Evolutionary conservation across 2,329 filamentous ascomycete species (phyloP).

Genomic region (Colletotrichum kahawae): DNA sequence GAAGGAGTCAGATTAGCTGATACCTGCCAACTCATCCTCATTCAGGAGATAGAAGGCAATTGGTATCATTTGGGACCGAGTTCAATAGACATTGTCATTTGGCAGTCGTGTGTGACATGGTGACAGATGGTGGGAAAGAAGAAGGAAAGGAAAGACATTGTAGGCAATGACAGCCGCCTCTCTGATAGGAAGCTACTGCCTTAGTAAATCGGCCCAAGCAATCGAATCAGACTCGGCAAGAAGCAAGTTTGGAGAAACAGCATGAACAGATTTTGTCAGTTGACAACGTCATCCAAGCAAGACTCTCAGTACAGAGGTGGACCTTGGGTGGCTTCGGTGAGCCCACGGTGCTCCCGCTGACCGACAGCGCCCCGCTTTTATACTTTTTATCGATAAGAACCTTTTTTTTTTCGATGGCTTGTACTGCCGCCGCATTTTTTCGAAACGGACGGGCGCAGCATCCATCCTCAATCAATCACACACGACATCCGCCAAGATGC

Average conservation of each 20-base stretch:
- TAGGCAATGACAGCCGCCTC: not conserved
- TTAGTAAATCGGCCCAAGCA: not conserved
- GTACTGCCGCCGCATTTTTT: not conserved
- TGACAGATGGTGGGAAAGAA: not conserved
- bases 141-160: not conserved
- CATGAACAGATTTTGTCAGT: not conserved
- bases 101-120: not conserved
- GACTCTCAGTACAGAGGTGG: not conserved
- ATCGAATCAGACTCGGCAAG: not conserved
- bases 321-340: not conserved
- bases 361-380: not conserved
- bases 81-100: not conserved
- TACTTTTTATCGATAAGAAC: not conserved
- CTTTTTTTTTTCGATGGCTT: not conserved
- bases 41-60: not conserved
- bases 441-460: not conserved
- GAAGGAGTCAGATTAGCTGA: not conserved
- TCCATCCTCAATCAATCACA: not conserved
- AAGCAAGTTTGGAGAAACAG: not conserved
- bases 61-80: not conserved
- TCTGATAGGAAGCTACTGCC: not conserved
- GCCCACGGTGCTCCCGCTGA: not conserved
- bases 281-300: not conserved
- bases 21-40: not conserved
- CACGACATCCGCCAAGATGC: conserved; percentile 58